Evolutionary conservation across 2,329 filamentous ascomycete species (phyloP), one percentile per base, ranked within the genome.

Genomic region (Pseudohalonectria lignicola): DNA sequence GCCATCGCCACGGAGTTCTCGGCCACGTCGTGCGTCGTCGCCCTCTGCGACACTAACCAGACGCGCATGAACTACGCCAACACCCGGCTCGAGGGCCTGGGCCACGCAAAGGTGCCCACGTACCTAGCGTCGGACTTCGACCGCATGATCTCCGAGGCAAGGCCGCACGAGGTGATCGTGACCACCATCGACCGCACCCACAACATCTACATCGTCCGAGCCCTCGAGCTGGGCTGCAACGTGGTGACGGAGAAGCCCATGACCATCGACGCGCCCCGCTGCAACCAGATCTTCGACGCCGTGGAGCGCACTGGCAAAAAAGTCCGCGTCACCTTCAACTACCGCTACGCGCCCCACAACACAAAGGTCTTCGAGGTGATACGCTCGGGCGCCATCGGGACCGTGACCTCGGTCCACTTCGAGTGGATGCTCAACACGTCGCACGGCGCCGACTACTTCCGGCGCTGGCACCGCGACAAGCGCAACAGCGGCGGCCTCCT

Each of bases 221-320:
- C 75, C 0, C 57, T 79, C 35, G 71, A 77, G 43, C 55, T 76
- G 1, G 74, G 74, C 13, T 74, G 72, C 47, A 66, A 71, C 42
- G 74, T 76, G 0, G 61, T 79, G n/a, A 78, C 70, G 0, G 74
- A 79, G 48, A 79, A 79, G 52, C 75, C 74, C 4, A 78, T 79
- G 74, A 79, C 75, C 1, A 71, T 77, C 46, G 73, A 79, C 47
- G 69, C 62, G 1, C 60, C 64, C 2, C 64, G 71, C 3, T 76
- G 71, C 53, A 59, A 54, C 6, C 60, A 64, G 36, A 78, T 79
- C 41, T 64, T 76, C 44, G 61, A 64, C 43, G 67, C 71, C 11
- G 72, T 73, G 13, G 61, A 69, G 36, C 57, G 63, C 15, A 73
- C 69, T 0, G 59, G 60, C 3, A 53, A 55, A 11, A 61, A 63